These are phyloP conservation scores for Akanthomyces dipterigenus DNA, from an alignment of 2,329 filamentous ascomycete species.

Conservation along the genomic window DNA sequence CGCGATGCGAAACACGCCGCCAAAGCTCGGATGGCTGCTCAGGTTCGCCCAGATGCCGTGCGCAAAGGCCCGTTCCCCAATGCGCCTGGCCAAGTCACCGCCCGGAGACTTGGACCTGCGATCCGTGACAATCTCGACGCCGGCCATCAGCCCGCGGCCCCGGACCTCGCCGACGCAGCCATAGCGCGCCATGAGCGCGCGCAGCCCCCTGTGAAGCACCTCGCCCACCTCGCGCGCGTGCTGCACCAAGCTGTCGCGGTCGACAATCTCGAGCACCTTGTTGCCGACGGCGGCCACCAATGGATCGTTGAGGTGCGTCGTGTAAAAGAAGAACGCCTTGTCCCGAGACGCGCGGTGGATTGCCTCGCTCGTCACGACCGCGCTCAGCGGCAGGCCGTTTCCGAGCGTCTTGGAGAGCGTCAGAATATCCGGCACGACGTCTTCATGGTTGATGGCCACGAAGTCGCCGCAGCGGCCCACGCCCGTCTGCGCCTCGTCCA, in stretches of 20 bases:
- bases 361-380: conserved; percentile 47
- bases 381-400: conserved; percentile 51
- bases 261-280: conserved; percentile 56
- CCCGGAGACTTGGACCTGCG: conserved; percentile 39
- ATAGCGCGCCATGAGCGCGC: conserved; percentile 40
- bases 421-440: conserved; percentile 50
- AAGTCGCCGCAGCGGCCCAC: conserved; percentile 51
- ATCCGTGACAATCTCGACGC: conserved; percentile 51
- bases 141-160: conserved; percentile 51
- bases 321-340: conserved; percentile 49
- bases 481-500: conserved; percentile 57
- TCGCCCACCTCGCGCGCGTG: conserved; percentile 37
- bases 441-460: conserved; percentile 51
- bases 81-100: conserved; percentile 37
- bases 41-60: conserved; percentile 52
- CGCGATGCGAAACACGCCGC: conserved; percentile 52
- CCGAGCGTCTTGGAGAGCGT: conserved; percentile 56
- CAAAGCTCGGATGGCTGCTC: conserved; percentile 45
- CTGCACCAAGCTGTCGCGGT: conserved; percentile 45
- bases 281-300: conserved; percentile 52
- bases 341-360: conserved; percentile 44
- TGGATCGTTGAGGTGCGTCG: conserved; percentile 57
- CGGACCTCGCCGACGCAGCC: conserved; percentile 57
- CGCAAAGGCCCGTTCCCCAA: conserved; percentile 42
- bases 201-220: conserved; percentile 41